Percentiles rank a stretch among this genome's conserved stretches.
phyloP scores from a whole-genome alignment of 371 early-diverging fungal genomes.

The Apophysomyces trapeziformis region DNA sequence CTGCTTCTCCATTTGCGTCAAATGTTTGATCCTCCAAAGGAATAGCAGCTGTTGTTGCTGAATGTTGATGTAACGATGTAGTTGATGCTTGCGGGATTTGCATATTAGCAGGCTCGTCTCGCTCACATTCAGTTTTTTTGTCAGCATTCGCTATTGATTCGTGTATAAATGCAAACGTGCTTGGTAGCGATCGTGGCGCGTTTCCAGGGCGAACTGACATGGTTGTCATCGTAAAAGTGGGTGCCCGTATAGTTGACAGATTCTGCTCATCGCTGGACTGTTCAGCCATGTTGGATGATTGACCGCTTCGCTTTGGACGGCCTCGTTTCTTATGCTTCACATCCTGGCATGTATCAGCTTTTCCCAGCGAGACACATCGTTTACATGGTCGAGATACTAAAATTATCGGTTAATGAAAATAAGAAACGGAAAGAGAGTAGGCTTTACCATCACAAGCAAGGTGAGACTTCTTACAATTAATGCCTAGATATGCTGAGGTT shows the following conservation, averaged over 20 bases:
- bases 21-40: background rate
- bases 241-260: constrained; percentile 14
- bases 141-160: constrained; percentile 14
- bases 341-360: constrained; percentile 68
- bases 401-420: background rate
- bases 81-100: background rate
- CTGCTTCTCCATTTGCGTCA: constrained; percentile 3
- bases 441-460: constrained; percentile 65
- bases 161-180: constrained; percentile 21
- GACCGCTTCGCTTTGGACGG: constrained; percentile 66
- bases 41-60: too few species aligned
- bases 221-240: constrained; percentile 15
- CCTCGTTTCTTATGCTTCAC: constrained; percentile 78
- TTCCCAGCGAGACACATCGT: constrained; percentile 64
- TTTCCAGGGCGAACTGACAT: background rate
- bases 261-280: constrained; percentile 11
- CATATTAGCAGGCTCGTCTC: background rate
- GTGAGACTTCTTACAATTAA: constrained; percentile 72
- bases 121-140: background rate
- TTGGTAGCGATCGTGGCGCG: constrained; percentile 10
- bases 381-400: constrained; percentile 70
- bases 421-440: background rate
- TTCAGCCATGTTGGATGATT: constrained; percentile 12
- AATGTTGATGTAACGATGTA: background rate
- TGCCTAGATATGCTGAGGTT: constrained; percentile 43